A percentile compares a stretch with the other conserved stretches of the same genome.
These are phyloP conservation scores for Lodderomyces metapsilosis DNA, from an alignment of 1,139 yeast species.

Conservation along the genomic window DNA sequence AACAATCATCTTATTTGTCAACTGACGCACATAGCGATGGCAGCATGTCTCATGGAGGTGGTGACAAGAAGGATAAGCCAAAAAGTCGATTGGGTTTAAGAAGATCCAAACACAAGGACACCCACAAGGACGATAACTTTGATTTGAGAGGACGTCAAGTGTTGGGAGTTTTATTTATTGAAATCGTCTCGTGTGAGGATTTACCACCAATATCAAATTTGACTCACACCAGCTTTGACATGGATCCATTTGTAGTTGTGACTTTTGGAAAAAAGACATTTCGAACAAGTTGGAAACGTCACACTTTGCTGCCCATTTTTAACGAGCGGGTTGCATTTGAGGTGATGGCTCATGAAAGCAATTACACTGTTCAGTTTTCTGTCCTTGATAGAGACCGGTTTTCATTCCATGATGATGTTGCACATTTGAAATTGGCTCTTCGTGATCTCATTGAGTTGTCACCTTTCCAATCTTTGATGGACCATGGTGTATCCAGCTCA, in stretches of 20 bases:
- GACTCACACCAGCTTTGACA: conserved; percentile 75
- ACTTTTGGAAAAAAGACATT: conserved; percentile 88
- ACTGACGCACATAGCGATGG: conserved; percentile 15
- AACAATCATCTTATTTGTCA: conserved; percentile 21
- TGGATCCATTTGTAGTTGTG: conserved; percentile 95
- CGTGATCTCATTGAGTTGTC: conserved; percentile 38
- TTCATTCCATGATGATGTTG: conserved; percentile 81
- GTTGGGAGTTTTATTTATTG: conserved; percentile 73
- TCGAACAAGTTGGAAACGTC: conserved; percentile 83
- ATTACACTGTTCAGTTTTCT: conserved; percentile 64
- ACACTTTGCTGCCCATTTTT: conserved; percentile 78
- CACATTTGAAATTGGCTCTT: conserved; percentile 55
- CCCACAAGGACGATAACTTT: conserved; percentile 18
- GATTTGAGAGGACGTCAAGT: conserved; percentile 44
- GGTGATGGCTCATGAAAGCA: conserved; percentile 61
- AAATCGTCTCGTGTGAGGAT: conserved; percentile 68
- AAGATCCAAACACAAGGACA: conserved; percentile 1
- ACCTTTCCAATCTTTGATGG: conserved; percentile 9
- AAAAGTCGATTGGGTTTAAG: conserved; percentile 11
- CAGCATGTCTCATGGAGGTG: neutral
- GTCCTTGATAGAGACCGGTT: conserved; percentile 83
- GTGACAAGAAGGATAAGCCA: conserved; percentile 5
- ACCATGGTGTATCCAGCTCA: neutral
- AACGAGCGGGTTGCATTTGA: conserved; percentile 83
- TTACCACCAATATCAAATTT: conserved; percentile 65